These are phyloP conservation scores for Plasmodium knowlesi DNA, from an alignment of 169 alveolate species.

Conservation along the genomic window DNA sequence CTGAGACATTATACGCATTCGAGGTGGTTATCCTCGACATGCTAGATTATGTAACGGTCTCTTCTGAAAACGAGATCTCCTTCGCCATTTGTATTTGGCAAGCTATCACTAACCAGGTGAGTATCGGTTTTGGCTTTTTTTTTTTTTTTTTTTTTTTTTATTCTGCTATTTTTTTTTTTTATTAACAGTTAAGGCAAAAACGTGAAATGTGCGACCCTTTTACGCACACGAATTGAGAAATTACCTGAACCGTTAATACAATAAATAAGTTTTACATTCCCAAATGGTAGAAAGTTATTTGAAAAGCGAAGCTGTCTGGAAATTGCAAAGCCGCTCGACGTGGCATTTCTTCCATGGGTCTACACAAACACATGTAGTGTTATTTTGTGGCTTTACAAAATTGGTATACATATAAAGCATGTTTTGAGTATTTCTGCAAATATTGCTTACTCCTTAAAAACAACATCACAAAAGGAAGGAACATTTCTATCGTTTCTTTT, in stretches of 20 bases:
- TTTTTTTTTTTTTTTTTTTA: neutral
- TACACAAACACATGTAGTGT: slow-evolving; percentile 12
- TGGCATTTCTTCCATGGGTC: neutral
- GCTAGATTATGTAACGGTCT: neutral
- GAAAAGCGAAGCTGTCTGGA: neutral
- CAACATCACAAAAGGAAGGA: slow-evolving; percentile 17
- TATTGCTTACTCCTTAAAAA: neutral
- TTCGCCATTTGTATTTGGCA: neutral
- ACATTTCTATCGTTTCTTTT: slow-evolving; percentile 7
- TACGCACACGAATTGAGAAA: slow-evolving; percentile 17
- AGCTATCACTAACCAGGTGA: slow-evolving; percentile 1
- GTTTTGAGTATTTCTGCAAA: neutral
- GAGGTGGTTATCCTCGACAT: neutral
- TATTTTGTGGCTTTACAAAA: neutral
- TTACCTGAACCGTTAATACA: slow-evolving; percentile 1
- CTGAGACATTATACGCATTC: neutral
- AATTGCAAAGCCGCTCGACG: slow-evolving; percentile 2
- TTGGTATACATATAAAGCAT: neutral
- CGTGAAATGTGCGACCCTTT: slow-evolving; percentile 9
- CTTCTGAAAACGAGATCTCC: neutral
- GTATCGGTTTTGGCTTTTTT: neutral
- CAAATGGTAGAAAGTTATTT: slow-evolving; percentile 8
- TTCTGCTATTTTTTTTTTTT: neutral
- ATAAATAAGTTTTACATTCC: slow-evolving; percentile 9
- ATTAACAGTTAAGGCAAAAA: slow-evolving; percentile 59